Base-by-base conservation (phyloP, 805 yeast genomes). In the Kodamaea restingae region DNA sequence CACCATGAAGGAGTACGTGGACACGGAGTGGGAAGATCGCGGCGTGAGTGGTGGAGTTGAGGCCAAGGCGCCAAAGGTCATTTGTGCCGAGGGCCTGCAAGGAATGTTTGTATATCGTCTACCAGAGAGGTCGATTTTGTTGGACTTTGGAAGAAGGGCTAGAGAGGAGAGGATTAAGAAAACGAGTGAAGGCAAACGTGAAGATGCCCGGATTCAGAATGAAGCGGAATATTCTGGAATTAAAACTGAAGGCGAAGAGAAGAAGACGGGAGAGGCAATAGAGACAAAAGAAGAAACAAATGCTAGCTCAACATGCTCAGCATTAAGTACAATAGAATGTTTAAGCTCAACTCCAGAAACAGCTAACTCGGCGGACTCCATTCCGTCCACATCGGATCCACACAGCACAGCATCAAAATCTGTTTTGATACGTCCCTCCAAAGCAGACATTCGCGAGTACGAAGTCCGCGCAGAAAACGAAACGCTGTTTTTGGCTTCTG, bases 51-150 rank as follows among this genome's bases (percentile, higher is more conserved):
- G 36, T 12, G 61, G 56, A 6, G 50, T 60, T 7, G 41, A 50
- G 8, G 57, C 61, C 6, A 48, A 36, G 30, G 46, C 58, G 8
- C 40, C 52, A 4, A 20, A 40, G 35, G 42, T 55, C 7, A 42
- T 59, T 4, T 54, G 56, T 27, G 39, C 56, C 40, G 39, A 42
- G 18, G 39, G 43, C 11, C 41, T 43, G 20, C 38, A 41, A n/a
- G 25, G 29, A 2, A 70, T 76, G 25, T 70, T 75, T 25, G 69
- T 85, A 1, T 82, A 80, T 58, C 64, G 82, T 40, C 56, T 87
- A 4, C 84, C 87, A 1, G 93, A 84, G 46, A 71, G 71, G 31
- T 80, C 83, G 50, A 70, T 87, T 4, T 59, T 83, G 30, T 60
- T 85, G 22, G 91, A 86, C 56, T 88, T 88, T 52, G 82, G 24